Evolutionary conservation across 2,329 filamentous ascomycete genomes (phyloP), one percentile per base, ranked within the genome.

Genomic region (Dichotomopilus funicola): DNA sequence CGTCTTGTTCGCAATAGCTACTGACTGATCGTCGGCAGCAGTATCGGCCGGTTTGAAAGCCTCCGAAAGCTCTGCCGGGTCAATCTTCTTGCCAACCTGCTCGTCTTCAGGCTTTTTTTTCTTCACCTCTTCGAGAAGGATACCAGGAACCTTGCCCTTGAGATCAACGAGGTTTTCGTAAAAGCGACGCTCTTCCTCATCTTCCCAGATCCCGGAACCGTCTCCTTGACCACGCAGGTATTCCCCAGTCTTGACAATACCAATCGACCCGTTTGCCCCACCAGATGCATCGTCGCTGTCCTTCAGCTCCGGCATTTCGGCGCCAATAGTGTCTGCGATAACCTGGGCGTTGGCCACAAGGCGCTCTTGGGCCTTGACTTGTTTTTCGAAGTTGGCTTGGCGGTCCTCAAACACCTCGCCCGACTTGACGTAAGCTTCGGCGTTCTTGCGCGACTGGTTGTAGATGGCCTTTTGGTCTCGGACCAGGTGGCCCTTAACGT

Each of bases 351-450:
- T 97, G 27, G 89, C 77, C 33, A 96, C 79, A 3, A 99, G 79
- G 62, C 91, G 91, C 68, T 99, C 94, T 67, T 97, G 90, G 0
- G 87, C 80, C 71, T 97, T 99, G 55, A 91, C 78, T 63, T 94
- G 88, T 70, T 91, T 96, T 69, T 99, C 95, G 63, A 95, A 96
- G 67, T 91, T 97, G 53, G 91, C 83, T 69, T 99, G 94, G 50
- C 94, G 87, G 67, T 99, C 94, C 69, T 99, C 94, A 61, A 99
- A 97, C 5, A 99, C 92, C 68, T 99, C 94, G 2, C 94, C 94
- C 40, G 94, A 97, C 67, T 96, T 96, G 65, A 99, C 92, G 65
- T 99, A 99, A 5, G 92, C 94, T 71, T 99, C 94, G 0, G 94
- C 92, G 72, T 99, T 99, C 63, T 92, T 91, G 60, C 91, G 89